These are phyloP conservation scores for Aureobasidium sp. DNA, from an alignment of 2,329 filamentous ascomycete species.

Conservation along the genomic window DNA sequence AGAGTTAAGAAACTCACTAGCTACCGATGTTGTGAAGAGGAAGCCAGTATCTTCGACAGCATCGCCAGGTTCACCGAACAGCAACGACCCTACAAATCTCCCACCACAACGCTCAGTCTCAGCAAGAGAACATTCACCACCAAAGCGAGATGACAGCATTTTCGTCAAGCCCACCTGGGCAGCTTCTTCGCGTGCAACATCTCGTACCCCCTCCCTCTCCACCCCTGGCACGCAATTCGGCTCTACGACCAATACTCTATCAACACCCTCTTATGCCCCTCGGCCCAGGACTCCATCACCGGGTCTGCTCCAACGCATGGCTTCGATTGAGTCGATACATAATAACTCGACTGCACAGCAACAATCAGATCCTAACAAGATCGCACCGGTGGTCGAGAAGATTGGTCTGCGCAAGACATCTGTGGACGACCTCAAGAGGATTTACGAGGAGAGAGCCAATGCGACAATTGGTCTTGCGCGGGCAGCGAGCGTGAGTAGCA, in stretches of 20 bases:
- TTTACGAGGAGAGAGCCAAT: constrained; percentile 43
- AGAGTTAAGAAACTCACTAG: constrained; percentile 15
- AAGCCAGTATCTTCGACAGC: constrained; percentile 10
- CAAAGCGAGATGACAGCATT: constrained; percentile 12
- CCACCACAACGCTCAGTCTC: constrained; percentile 17
- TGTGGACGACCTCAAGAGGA: constrained; percentile 41
- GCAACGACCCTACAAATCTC: background rate
- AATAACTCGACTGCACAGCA: background rate
- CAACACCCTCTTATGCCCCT: constrained; percentile 16
- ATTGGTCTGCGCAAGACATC: constrained; percentile 39
- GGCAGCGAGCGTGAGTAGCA: constrained; percentile 6
- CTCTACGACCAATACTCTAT: background rate
- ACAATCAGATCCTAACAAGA: background rate
- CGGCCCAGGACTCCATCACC: constrained; percentile 33
- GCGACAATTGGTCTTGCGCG: constrained; percentile 25
- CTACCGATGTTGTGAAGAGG: background rate
- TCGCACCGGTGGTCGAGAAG: constrained; percentile 1
- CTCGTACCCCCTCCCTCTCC: background rate
- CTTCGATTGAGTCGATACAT: constrained; percentile 33
- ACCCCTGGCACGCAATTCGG: background rate
- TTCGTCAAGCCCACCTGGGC: constrained; percentile 20
- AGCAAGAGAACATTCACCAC: constrained; percentile 1
- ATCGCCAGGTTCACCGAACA: constrained; percentile 6
- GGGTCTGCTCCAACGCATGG: constrained; percentile 41
- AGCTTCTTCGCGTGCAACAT: constrained; percentile 17